Evolutionary conservation across 768 basidiomycete species (phyloP).

Genomic region (Heimioporus sp.): DNA sequence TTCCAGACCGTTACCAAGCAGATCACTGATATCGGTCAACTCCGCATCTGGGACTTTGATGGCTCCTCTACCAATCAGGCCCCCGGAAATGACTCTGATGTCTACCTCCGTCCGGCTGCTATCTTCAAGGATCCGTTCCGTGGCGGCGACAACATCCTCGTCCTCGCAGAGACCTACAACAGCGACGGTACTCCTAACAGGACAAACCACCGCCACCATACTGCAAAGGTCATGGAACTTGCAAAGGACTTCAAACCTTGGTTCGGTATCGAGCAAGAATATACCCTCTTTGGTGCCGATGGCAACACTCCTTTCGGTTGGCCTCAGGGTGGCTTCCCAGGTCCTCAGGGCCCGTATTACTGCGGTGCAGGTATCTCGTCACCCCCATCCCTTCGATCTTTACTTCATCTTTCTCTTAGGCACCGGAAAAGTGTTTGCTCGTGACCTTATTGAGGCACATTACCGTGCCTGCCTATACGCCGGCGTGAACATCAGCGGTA

Average conservation of each 20-base stretch:
- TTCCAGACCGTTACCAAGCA: conserved; percentile 81
- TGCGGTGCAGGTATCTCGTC: conserved; percentile 83
- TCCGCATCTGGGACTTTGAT: conserved; percentile 99
- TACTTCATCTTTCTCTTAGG: conserved; percentile 43
- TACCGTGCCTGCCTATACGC: conserved; percentile 95
- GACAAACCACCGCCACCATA: conserved; percentile 93
- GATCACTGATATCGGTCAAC: conserved; percentile 83
- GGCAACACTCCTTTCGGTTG: conserved; percentile 83
- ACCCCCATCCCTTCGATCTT: not conserved
- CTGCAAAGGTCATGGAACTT: conserved; percentile 93
- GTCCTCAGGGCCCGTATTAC: conserved; percentile 99
- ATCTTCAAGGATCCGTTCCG: conserved; percentile 99
- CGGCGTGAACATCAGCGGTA: conserved; percentile 97
- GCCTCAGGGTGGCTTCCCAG: conserved; percentile 99
- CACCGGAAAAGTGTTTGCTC: conserved; percentile 96
- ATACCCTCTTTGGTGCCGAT: conserved; percentile 94
- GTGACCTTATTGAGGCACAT: conserved; percentile 98
- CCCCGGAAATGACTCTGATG: conserved; percentile 92
- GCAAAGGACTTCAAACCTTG: conserved; percentile 81
- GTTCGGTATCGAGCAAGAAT: conserved; percentile 99
- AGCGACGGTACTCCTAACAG: conserved; percentile 97
- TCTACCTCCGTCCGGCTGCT: conserved; percentile 95
- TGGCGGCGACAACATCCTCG: conserved; percentile 95
- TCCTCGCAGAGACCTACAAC: conserved; percentile 97
- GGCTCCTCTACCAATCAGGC: conserved; percentile 98